Evolutionary conservation across 345 rosid species (phyloP).

Genomic region (Theobroma cacao): DNA sequence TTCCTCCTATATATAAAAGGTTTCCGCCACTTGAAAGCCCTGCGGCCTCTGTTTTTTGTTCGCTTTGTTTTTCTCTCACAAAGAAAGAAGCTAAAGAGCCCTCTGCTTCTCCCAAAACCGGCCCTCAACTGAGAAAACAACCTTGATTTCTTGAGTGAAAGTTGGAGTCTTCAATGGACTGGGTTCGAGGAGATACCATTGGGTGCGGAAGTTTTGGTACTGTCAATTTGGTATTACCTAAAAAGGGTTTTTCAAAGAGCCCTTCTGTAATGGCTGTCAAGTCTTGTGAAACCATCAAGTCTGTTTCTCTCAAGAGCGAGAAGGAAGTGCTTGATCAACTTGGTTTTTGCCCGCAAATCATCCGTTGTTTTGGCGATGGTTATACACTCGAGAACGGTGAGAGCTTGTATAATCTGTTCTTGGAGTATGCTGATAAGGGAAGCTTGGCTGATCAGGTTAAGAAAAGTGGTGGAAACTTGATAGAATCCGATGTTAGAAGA

Average conservation of each 20-base stretch:
- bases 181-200: slow-evolving; percentile 66
- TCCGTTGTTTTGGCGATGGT: slow-evolving; percentile 53
- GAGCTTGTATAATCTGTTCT: slow-evolving; percentile 50
- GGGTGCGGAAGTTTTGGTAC: slow-evolving; percentile 71
- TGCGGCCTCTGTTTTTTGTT: slow-evolving; percentile 8
- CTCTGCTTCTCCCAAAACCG: neutral
- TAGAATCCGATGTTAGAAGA: slow-evolving; percentile 51
- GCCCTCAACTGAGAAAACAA: neutral
- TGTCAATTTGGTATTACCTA: slow-evolving; percentile 46
- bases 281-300: slow-evolving; percentile 38
- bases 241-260: slow-evolving; percentile 11
- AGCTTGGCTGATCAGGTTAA: slow-evolving; percentile 44
- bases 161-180: slow-evolving; percentile 39
- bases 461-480: slow-evolving; percentile 35
- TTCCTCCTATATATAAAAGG: slow-evolving; percentile 8
- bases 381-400: slow-evolving; percentile 38
- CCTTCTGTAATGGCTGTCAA: slow-evolving; percentile 65
- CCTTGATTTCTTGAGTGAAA: neutral
- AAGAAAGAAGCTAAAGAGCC: neutral
- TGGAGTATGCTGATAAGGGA: slow-evolving; percentile 79
- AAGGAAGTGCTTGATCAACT: slow-evolving; percentile 35
- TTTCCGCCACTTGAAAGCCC: slow-evolving; percentile 18
- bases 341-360: slow-evolving; percentile 44
- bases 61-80: neutral
- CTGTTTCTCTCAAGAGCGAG: slow-evolving; percentile 53